Percentiles rank a stretch among this genome's conserved stretches.
phyloP scores from a whole-genome alignment of 129 eudicot genomes.

The Tagetes patula region DNA sequence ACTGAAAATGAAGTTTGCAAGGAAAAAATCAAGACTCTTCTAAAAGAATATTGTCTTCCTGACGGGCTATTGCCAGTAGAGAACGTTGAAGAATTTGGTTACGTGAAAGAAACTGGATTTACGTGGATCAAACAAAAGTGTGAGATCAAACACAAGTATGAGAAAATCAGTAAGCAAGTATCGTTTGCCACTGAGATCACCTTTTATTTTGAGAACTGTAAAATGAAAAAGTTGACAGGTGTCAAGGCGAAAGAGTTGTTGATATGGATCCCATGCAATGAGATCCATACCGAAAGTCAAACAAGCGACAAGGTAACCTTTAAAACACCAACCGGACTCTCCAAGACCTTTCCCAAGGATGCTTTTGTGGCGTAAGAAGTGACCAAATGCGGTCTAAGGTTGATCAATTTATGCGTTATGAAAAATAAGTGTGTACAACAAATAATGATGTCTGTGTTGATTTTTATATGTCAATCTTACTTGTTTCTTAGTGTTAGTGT shows the following conservation, averaged over 20 bases:
- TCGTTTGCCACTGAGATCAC: constrained; percentile 18
- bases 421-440: not conserved
- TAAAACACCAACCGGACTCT: constrained; percentile 51
- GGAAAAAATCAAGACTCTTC: constrained; percentile 42
- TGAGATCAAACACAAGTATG: constrained; percentile 48
- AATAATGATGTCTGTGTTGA: not conserved
- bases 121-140: constrained; percentile 61
- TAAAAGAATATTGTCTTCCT: constrained; percentile 50
- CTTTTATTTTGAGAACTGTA: constrained; percentile 25
- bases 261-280: constrained; percentile 50
- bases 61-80: constrained; percentile 52
- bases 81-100: constrained; percentile 51
- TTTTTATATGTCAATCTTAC: not conserved
- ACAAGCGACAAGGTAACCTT: constrained; percentile 47
- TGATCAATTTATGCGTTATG: not conserved
- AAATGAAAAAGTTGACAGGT: constrained; percentile 59
- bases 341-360: constrained; percentile 38
- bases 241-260: constrained; percentile 64
- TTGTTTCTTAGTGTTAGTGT: not conserved
- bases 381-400: not conserved
- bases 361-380: constrained; percentile 34
- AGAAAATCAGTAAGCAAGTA: constrained; percentile 37
- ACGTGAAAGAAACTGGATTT: constrained; percentile 55
- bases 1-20: constrained; percentile 44
- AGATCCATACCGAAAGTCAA: constrained; percentile 39